A percentile compares a stretch with the other conserved stretches of the same genome.
phyloP scores from a whole-genome alignment of 1,284 basidiomycete species.

The Rhodotorula glutinis region DNA sequence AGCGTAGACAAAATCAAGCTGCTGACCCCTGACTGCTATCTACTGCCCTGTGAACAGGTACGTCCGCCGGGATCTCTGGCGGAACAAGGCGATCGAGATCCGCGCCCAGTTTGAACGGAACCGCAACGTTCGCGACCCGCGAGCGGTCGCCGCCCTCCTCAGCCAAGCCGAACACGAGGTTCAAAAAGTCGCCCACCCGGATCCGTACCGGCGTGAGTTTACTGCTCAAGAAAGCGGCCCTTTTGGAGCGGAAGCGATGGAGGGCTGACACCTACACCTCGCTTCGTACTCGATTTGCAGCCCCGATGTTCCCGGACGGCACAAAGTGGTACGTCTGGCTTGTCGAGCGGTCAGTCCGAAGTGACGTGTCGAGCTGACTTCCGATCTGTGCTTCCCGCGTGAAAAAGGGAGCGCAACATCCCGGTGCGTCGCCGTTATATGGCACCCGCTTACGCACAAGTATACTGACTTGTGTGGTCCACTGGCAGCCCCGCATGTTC shows the following conservation, averaged over 20 bases:
- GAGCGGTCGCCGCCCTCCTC: slow-evolving; percentile 44
- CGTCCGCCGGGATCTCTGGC: slow-evolving; percentile 44
- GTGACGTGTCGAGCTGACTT: background rate
- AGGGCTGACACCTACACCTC: too few species aligned
- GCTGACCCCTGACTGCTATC: too few species aligned
- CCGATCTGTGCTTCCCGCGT: background rate
- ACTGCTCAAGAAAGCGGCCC: background rate
- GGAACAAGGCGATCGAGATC: slow-evolving; percentile 46
- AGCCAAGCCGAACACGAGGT: slow-evolving; percentile 44
- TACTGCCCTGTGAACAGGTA: slow-evolving; percentile 40
- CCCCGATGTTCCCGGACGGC: slow-evolving; percentile 42
- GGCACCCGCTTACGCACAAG: too few species aligned
- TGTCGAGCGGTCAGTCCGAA: too few species aligned
- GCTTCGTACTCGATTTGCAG: slow-evolving; percentile 13
- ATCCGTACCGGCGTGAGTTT: slow-evolving; percentile 45
- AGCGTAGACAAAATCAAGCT: too few species aligned
- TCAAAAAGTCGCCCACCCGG: slow-evolving; percentile 42
- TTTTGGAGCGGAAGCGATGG: too few species aligned
- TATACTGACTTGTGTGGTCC: too few species aligned
- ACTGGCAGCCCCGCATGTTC: slow-evolving; percentile 41
- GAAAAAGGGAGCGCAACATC: slow-evolving; percentile 43
- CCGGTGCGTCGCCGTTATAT: slow-evolving; percentile 41
- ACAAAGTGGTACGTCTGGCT: slow-evolving; percentile 42
- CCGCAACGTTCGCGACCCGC: slow-evolving; percentile 45
- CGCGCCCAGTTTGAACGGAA: slow-evolving; percentile 46